phyloP scores from a whole-genome alignment of 2,329 filamentous ascomycete genomes.

The Cercospora sp. region DNA sequence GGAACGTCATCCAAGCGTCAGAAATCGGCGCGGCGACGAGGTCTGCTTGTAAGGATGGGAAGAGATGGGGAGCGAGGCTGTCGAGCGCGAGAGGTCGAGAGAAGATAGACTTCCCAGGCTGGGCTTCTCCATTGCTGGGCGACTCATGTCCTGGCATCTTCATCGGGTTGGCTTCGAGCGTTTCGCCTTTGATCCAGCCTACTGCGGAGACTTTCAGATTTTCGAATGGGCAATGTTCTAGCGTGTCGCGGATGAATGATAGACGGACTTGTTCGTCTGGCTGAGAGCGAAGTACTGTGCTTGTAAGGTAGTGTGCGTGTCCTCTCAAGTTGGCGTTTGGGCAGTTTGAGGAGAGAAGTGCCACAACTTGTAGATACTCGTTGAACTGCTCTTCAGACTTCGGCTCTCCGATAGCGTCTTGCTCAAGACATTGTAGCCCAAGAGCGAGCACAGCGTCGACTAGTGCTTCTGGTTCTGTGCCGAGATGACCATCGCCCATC shows the following conservation, averaged over 20 bases:
- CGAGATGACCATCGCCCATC: slow-evolving; percentile 42
- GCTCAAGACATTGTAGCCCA: slow-evolving; percentile 52
- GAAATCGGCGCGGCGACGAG: slow-evolving; percentile 43
- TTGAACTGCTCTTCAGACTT: slow-evolving; percentile 54
- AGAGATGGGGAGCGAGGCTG: slow-evolving; percentile 54
- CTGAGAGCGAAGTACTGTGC: slow-evolving; percentile 55
- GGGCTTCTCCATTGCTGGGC: background rate
- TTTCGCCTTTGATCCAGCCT: slow-evolving; percentile 62
- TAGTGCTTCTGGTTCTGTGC: slow-evolving; percentile 53
- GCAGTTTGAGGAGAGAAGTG: slow-evolving; percentile 52
- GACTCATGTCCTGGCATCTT: slow-evolving; percentile 22
- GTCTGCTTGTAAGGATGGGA: slow-evolving; percentile 50
- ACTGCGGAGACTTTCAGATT: slow-evolving; percentile 60
- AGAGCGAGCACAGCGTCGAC: slow-evolving; percentile 57
- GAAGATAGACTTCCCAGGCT: slow-evolving; percentile 44
- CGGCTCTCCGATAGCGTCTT: slow-evolving; percentile 49
- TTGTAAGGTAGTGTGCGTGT: slow-evolving; percentile 52
- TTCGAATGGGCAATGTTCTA: slow-evolving; percentile 56
- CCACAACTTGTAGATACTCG: slow-evolving; percentile 53
- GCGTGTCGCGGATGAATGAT: slow-evolving; percentile 56
- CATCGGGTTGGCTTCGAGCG: slow-evolving; percentile 50
- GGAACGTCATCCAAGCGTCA: slow-evolving; percentile 49
- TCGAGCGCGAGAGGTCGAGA: slow-evolving; percentile 50
- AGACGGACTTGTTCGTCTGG: slow-evolving; percentile 54
- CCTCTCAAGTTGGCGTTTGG: slow-evolving; percentile 51